phyloP scores from a whole-genome alignment of 495 filamentous ascomycete species.

The Hypoxylon trugodes region DNA sequence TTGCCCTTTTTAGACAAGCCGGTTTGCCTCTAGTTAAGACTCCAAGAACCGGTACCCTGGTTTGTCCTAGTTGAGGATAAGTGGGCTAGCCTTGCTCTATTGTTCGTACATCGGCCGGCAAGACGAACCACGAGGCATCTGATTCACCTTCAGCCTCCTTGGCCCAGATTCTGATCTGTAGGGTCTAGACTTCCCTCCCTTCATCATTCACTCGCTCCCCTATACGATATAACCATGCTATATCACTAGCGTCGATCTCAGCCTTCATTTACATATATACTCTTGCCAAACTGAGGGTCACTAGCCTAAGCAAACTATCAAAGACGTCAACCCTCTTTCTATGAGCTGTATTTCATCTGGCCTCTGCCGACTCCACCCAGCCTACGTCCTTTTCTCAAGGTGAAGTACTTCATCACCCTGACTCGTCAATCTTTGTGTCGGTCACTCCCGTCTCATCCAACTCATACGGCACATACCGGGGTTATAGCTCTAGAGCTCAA shows the following conservation, averaged over 20 bases:
- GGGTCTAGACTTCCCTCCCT: slow-evolving; percentile 5
- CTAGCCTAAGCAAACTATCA: slow-evolving; percentile 12
- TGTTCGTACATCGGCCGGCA: slow-evolving; percentile 20
- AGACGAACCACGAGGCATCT: slow-evolving; percentile 14
- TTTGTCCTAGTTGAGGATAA: slow-evolving; percentile 19
- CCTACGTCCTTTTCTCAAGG: slow-evolving; percentile 1
- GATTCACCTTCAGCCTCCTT: slow-evolving; percentile 24
- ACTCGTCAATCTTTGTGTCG: neutral
- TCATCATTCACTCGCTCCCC: slow-evolving; percentile 4
- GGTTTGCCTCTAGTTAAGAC: slow-evolving; percentile 26
- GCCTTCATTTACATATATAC: slow-evolving; percentile 6
- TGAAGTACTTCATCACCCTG: slow-evolving; percentile 1
- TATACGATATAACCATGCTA: no score
- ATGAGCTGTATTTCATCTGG: slow-evolving; percentile 22
- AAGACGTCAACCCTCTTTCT: slow-evolving; percentile 29
- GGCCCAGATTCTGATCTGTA: slow-evolving; percentile 10
- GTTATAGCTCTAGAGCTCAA: slow-evolving; percentile 2
- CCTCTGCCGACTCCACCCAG: slow-evolving; percentile 20
- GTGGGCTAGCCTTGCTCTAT: slow-evolving; percentile 31
- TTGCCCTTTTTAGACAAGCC: slow-evolving; percentile 35
- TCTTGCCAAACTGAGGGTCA: slow-evolving; percentile 2
- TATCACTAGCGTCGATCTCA: slow-evolving; percentile 23
- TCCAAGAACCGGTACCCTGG: slow-evolving; percentile 13
- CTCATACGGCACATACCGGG: slow-evolving; percentile 10
- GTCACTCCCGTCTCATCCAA: neutral